phyloP scores from a whole-genome alignment of 805 yeast species.

The Lipomyces chichibuensis region DNA sequence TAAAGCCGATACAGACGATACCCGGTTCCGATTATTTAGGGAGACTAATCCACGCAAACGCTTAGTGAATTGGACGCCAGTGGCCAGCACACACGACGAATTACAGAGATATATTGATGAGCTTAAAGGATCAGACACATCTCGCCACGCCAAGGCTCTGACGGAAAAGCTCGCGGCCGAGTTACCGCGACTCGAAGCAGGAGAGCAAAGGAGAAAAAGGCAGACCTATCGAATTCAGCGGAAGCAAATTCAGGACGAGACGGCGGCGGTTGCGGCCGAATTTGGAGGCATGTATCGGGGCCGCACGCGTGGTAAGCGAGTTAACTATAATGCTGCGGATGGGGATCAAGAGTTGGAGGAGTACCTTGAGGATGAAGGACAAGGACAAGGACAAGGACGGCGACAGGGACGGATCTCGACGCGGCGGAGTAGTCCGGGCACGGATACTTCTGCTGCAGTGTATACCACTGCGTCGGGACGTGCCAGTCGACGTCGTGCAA shows the following conservation, averaged over 20 bases:
- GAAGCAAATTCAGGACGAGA: constrained; percentile 26
- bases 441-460: constrained; percentile 13
- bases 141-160: constrained; percentile 19
- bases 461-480: constrained; percentile 31
- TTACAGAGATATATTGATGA: constrained; percentile 33
- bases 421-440: constrained; percentile 19
- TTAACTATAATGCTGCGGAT: constrained; percentile 39
- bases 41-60: constrained; percentile 42
- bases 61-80: constrained; percentile 44
- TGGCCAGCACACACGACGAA: constrained; percentile 41
- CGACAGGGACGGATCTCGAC: constrained; percentile 8
- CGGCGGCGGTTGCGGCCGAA: constrained; percentile 12
- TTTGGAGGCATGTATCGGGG: constrained; percentile 43
- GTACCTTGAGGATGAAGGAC: constrained; percentile 21
- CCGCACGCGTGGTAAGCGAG: constrained; percentile 42
- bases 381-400: constrained; percentile 12
- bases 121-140: constrained; percentile 18
- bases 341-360: constrained; percentile 26
- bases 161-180: constrained; percentile 13
- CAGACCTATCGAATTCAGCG: constrained; percentile 18
- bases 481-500: constrained; percentile 28
- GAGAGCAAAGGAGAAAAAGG: constrained; percentile 27
- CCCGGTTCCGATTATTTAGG: constrained; percentile 44
- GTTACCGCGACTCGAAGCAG: constrained; percentile 32
- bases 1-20: constrained; percentile 37